Percentiles rank a stretch among this genome's conserved stretches.
phyloP scores from a whole-genome alignment of 2,329 filamentous ascomycete genomes.

The Neopestalotiopsis clavispora region DNA sequence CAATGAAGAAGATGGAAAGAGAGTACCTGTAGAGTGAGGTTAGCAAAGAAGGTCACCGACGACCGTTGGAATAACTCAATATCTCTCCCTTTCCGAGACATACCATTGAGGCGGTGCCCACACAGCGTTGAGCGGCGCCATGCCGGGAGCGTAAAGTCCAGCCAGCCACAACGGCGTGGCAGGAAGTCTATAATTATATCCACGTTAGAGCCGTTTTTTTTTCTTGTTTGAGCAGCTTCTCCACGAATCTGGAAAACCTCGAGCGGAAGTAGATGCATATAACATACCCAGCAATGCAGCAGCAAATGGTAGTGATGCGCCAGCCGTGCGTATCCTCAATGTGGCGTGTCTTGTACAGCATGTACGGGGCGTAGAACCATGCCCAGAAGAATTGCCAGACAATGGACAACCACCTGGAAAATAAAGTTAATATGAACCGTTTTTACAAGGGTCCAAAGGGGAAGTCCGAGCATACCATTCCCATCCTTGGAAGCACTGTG shows the following conservation, averaged over 20 bases:
- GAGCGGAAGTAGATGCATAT: background rate
- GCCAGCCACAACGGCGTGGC: constrained; percentile 72
- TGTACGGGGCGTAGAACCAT: constrained; percentile 63
- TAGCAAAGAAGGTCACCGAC: background rate
- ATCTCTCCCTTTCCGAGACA: constrained; percentile 28
- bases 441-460: background rate
- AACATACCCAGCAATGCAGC: constrained; percentile 50
- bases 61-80: too few species aligned
- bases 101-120: constrained; percentile 68
- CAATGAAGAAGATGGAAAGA: constrained; percentile 65
- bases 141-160: constrained; percentile 57
- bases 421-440: background rate
- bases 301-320: constrained; percentile 65
- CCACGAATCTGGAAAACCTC: background rate
- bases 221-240: constrained; percentile 6
- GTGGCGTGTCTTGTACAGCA: constrained; percentile 64
- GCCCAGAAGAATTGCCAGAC: constrained; percentile 70
- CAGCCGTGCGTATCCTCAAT: constrained; percentile 71
- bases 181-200: constrained; percentile 47
- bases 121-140: constrained; percentile 57
- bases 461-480: constrained; percentile 60
- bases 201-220: constrained; percentile 29
- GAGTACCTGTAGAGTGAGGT: constrained; percentile 48
- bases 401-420: constrained; percentile 61
- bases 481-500: constrained; percentile 54